Conservation (phyloP, 2,329 filamentous ascomycete species). For the Domatiomyces globalis region DNA sequence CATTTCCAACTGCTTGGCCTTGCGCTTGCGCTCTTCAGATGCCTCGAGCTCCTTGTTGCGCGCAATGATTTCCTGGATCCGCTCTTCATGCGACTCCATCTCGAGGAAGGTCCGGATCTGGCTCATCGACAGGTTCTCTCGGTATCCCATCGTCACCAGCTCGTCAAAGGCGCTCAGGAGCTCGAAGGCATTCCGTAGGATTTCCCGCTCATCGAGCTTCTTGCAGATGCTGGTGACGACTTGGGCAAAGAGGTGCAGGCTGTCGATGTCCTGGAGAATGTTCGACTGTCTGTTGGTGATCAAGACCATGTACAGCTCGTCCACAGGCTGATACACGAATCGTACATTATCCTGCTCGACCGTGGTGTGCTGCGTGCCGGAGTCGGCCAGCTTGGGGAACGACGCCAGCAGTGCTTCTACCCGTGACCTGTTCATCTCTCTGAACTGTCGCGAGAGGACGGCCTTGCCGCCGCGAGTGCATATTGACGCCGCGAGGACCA, state of each 20-base stretch:
- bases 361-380: constrained; percentile 90
- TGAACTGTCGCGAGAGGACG: constrained; percentile 93
- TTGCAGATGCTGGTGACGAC: constrained; percentile 95
- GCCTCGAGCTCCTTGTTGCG: constrained; percentile 98
- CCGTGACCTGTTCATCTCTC: constrained; percentile 91
- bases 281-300: constrained; percentile 99
- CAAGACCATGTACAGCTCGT: constrained; percentile 98
- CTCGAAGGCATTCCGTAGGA: constrained; percentile 87
- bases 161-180: constrained; percentile 94
- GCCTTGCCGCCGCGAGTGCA: constrained; percentile 97
- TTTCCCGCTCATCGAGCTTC: constrained; percentile 88
- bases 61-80: constrained; percentile 96
- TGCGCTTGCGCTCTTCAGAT: constrained; percentile 93
- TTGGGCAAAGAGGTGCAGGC: constrained; percentile 92
- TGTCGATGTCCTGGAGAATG: constrained; percentile 98
- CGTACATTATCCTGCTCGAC: constrained; percentile 99
- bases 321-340: constrained; percentile 96
- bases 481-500: constrained; percentile 96
- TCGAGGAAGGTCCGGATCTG: constrained; percentile 99
- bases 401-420: constrained; percentile 94
- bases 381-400: constrained; percentile 93
- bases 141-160: constrained; percentile 84
- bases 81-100: constrained; percentile 98
- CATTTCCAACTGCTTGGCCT: constrained; percentile 97
- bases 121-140: constrained; percentile 87